Conservation (phyloP, 78 protist genomes). For the Capsaspora owczarzaki region DNA sequence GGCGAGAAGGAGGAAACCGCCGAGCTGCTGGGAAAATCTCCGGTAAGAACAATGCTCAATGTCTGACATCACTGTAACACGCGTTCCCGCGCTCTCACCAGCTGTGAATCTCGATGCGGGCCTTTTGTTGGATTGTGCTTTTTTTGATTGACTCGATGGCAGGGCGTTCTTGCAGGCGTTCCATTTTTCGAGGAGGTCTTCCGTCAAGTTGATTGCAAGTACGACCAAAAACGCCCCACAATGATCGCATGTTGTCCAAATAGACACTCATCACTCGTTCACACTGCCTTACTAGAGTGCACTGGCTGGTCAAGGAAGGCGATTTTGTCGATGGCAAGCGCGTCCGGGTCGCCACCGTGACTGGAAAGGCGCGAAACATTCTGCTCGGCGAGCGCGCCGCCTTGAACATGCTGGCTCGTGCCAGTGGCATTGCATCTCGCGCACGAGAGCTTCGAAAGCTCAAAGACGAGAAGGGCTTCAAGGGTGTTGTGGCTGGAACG, state of each 20-base stretch:
- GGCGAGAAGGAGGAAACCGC: conserved; percentile 29
- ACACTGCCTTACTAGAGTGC: conserved; percentile 28
- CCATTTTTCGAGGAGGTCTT: conserved; percentile 74
- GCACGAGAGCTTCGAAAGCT: neutral
- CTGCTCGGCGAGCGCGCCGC: conserved; percentile 84
- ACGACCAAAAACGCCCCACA: neutral
- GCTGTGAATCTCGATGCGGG: neutral
- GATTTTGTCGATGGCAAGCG: neutral
- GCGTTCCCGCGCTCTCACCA: neutral
- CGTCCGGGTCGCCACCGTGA: conserved; percentile 46
- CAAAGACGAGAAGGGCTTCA: neutral
- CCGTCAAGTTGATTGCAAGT: conserved; percentile 42
- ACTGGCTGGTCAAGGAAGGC: conserved; percentile 65
- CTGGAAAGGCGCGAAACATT: conserved; percentile 60
- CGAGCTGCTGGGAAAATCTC: conserved; percentile 15
- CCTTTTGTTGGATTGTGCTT: too few species aligned
- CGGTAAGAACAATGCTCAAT: conserved; percentile 4
- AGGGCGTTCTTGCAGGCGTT: conserved; percentile 73
- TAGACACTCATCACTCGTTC: too few species aligned
- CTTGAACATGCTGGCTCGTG: conserved; percentile 73
- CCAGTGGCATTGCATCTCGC: conserved; percentile 68
- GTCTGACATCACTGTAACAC: too few species aligned
- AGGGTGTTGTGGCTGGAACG: conserved; percentile 73
- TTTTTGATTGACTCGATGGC: too few species aligned
- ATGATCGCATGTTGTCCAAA: too few species aligned